Evolutionary conservation across 2,329 filamentous ascomycete genomes (phyloP), one percentile per base, ranked within the genome.

Genomic region (Penicillium aurantiogriseum): DNA sequence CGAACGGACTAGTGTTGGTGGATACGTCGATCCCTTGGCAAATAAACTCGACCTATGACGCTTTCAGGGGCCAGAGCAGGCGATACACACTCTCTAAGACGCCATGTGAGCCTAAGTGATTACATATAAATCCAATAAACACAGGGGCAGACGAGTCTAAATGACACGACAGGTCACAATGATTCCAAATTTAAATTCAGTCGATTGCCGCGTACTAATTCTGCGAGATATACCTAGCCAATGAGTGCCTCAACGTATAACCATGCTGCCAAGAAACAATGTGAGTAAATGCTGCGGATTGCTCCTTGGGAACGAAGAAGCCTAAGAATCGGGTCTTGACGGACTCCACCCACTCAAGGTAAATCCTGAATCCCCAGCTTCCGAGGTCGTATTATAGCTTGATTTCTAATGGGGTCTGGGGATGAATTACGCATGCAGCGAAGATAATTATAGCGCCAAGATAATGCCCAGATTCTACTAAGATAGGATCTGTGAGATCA

Each of bases 1-100:
- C 49, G 57, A 57, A 56, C 19, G 42, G 55, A 56, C 45, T 58
- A 52, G 60, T 51, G 31, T 49, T 44, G 27, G 57, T 56, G 25
- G 49, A 52, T 48, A 19, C 44, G 58, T 56, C 60, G 60, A 65
- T 65, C 60, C 15, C 61, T 65, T 63, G 61, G 61, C 63, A 43
- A 59, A 54, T 49, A 56, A 61, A 53, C 15, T 52, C 47, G 42
- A 52, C 39, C 47, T 58, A 42, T 23, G n/a, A 40, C 17, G 17
- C 27, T 52, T 52, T 53, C 49, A 56, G 40, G 54, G 54, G 48
- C 54, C 42, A 56, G 54, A 56, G 29, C 49, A 35, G 49, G 35
- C 54, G 35, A 25, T 46, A 29, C 15, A 27, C 27, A 36, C 13
- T 33, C 27, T 31, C 33, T 6, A 51, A 27, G 13, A 35, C 13